Evolutionary conservation across 2,329 filamentous ascomycete species (phyloP).

Genomic region (Tympanopsis confertula): DNA sequence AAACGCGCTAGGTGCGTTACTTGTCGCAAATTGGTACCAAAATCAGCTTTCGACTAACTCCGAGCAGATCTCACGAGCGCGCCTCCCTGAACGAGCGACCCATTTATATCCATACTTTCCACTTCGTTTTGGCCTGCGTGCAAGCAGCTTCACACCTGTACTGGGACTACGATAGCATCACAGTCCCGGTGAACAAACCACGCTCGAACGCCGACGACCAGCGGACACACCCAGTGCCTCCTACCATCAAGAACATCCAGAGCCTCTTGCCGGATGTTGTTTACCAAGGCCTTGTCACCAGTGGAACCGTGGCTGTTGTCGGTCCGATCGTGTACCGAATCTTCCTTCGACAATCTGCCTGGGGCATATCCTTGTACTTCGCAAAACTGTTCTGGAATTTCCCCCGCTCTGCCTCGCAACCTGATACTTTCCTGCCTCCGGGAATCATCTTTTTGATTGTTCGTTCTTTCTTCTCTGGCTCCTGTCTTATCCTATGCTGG

Average conservation of each 20-base stretch:
- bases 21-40: background rate
- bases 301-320: background rate
- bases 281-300: background rate
- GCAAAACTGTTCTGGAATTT: slow-evolving; percentile 33
- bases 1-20: slow-evolving; percentile 50
- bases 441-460: slow-evolving; percentile 42
- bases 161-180: slow-evolving; percentile 61
- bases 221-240: background rate
- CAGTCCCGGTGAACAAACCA: slow-evolving; percentile 22
- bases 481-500: slow-evolving; percentile 64
- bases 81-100: slow-evolving; percentile 75
- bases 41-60: background rate
- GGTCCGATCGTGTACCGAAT: background rate
- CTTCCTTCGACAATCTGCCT: background rate
- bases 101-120: slow-evolving; percentile 65
- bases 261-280: background rate
- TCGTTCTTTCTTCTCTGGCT: slow-evolving; percentile 48
- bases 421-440: slow-evolving; percentile 33
- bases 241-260: background rate
- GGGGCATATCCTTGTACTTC: background rate
- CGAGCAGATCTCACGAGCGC: slow-evolving; percentile 29
- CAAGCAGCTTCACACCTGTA: slow-evolving; percentile 63
- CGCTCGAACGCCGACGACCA: slow-evolving; percentile 4
- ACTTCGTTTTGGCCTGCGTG: slow-evolving; percentile 55
- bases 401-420: slow-evolving; percentile 51